Evolutionary conservation across 768 basidiomycete species (phyloP).

Genomic region (Phlebiopsis flavidoalba): DNA sequence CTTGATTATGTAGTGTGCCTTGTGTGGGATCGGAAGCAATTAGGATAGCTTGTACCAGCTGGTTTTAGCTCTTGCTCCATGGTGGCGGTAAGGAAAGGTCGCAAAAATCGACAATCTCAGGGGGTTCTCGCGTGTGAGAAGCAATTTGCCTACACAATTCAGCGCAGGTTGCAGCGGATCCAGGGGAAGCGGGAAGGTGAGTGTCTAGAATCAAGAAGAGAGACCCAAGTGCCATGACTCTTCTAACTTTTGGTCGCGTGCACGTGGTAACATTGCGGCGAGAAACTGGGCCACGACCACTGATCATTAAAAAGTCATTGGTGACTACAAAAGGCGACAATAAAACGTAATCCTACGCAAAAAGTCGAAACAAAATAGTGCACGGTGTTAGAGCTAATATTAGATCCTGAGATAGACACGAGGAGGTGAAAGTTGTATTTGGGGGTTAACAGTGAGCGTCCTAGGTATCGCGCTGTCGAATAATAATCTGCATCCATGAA

Average conservation of each 20-base stretch:
- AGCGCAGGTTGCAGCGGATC: not conserved
- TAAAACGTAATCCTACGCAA: too few species aligned
- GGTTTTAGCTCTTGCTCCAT: slow-evolving; percentile 65
- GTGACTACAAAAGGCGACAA: too few species aligned
- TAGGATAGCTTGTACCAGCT: slow-evolving; percentile 77
- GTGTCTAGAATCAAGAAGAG: slow-evolving; percentile 3
- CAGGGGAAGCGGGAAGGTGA: not conserved
- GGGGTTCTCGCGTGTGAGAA: slow-evolving; percentile 3
- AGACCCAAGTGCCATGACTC: slow-evolving; percentile 2
- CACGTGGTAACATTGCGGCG: slow-evolving; percentile 8
- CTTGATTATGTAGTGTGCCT: slow-evolving; percentile 73
- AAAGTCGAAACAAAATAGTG: too few species aligned
- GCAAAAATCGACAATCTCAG: slow-evolving; percentile 10
- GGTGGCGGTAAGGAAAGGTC: slow-evolving; percentile 1
- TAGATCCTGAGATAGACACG: not conserved
- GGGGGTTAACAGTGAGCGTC: not conserved
- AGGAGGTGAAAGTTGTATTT: not conserved
- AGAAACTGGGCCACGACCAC: too few species aligned
- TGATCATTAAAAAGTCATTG: too few species aligned
- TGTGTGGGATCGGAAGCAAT: slow-evolving; percentile 82
- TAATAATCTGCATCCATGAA: not conserved
- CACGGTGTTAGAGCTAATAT: not conserved
- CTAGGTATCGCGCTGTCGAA: not conserved
- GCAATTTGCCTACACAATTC: slow-evolving; percentile 1
- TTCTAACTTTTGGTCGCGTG: slow-evolving; percentile 16